Evolutionary conservation across 495 filamentous ascomycete species (phyloP).

Genomic region (Xylaria castorea): DNA sequence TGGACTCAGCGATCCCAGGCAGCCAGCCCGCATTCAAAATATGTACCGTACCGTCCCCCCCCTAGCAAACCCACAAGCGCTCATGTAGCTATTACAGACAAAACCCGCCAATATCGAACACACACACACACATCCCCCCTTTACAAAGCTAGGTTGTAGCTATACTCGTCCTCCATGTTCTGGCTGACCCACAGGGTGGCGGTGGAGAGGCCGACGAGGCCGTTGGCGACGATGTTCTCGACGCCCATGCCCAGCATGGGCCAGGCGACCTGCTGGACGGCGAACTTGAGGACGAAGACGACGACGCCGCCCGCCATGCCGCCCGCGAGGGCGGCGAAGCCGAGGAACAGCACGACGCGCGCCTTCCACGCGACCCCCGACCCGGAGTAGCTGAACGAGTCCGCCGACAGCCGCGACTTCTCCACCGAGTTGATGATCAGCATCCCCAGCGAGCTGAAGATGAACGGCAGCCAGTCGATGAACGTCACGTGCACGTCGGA

Average conservation of each 20-base stretch:
- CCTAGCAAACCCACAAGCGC: conserved; percentile 1
- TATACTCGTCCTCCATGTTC: conserved; percentile 99
- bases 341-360: conserved; percentile 90
- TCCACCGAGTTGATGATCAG: conserved; percentile 99
- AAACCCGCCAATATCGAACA: background rate
- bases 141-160: conserved; percentile 90
- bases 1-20: background rate
- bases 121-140: background rate
- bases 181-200: conserved; percentile 95
- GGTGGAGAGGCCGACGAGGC: conserved; percentile 66
- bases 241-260: conserved; percentile 93
- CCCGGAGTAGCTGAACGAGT: conserved; percentile 86
- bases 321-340: conserved; percentile 92
- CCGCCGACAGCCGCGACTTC: conserved; percentile 83
- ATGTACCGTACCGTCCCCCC: background rate
- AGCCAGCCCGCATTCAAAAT: background rate
- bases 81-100: background rate
- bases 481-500: conserved; percentile 90
- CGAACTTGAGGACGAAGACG: conserved; percentile 90
- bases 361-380: conserved; percentile 95
- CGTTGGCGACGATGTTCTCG: conserved; percentile 89
- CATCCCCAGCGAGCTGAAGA: conserved; percentile 94
- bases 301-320: conserved; percentile 92
- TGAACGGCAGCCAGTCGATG: conserved; percentile 97
- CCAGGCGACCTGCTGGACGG: conserved; percentile 77